phyloP scores from a whole-genome alignment of 108 stramenopile genomes.

The Cyclotella cryptica region DNA sequence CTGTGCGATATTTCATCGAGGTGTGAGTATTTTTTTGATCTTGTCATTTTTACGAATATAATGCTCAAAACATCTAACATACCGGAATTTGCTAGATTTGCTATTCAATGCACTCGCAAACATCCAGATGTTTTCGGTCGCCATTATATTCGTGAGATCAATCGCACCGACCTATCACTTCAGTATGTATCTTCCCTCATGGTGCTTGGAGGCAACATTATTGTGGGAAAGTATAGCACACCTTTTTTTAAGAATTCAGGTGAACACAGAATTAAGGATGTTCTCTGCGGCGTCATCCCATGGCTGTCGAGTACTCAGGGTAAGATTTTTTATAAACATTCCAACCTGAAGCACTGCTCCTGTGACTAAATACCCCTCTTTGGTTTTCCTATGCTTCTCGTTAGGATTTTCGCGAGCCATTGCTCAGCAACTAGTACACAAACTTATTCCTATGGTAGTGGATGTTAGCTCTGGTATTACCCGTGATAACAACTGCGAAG shows the following conservation, averaged over 20 bases:
- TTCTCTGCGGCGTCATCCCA: constrained; percentile 75
- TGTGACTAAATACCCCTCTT: neutral
- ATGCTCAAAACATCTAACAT: neutral
- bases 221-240: constrained; percentile 67
- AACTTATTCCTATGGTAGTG: constrained; percentile 72
- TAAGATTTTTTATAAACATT: neutral
- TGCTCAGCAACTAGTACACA: constrained; percentile 79
- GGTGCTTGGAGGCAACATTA: constrained; percentile 83
- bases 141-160: constrained; percentile 62
- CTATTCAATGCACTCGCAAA: constrained; percentile 70
- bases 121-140: constrained; percentile 67
- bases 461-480: constrained; percentile 34
- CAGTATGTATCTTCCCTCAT: constrained; percentile 82
- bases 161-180: constrained; percentile 65
- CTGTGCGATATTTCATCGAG: constrained; percentile 87
- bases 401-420: constrained; percentile 78
- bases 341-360: too few species aligned
- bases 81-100: constrained; percentile 39
- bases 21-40: constrained; percentile 28
- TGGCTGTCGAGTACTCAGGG: constrained; percentile 90
- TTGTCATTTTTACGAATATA: neutral
- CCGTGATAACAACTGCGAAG: constrained; percentile 12
- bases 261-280: constrained; percentile 55
- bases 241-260: constrained; percentile 57
- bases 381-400: neutral